Evolutionary conservation across 805 yeast species (phyloP).

Genomic region (Cyberlindnera japonica): DNA sequence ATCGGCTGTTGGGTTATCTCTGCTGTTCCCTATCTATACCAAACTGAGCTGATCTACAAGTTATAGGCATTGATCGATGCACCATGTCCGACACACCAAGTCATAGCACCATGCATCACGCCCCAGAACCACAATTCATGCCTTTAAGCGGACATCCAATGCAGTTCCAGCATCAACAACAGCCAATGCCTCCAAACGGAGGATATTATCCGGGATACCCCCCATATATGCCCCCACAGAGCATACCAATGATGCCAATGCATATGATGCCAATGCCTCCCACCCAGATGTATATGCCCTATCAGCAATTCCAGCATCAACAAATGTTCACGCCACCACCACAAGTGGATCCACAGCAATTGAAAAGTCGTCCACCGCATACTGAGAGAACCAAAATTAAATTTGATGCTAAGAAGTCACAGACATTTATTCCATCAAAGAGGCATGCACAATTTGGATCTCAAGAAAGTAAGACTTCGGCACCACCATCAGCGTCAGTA

Average conservation of each 20-base stretch:
- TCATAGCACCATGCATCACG: too few species aligned
- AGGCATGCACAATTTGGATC: not conserved
- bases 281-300: too few species aligned
- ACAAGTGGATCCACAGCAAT: not conserved
- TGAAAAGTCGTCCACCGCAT: not conserved
- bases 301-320: too few species aligned
- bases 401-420: not conserved
- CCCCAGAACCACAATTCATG: too few species aligned
- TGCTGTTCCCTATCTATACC: too few species aligned
- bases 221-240: not conserved
- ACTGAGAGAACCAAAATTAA: not conserved
- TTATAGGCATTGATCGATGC: too few species aligned
- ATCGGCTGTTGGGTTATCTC: too few species aligned
- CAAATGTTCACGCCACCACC: slow-evolving; percentile 2
- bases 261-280: too few species aligned
- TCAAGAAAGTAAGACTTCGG: not conserved
- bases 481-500: not conserved
- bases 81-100: too few species aligned
- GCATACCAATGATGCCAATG: not conserved
- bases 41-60: too few species aligned
- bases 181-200: not conserved
- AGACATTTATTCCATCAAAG: slow-evolving; percentile 1
- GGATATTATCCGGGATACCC: not conserved
- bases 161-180: slow-evolving; percentile 5
- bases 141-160: too few species aligned